Evolutionary conservation across 768 basidiomycete species (phyloP).

Genomic region (Psilocybe azurescens): DNA sequence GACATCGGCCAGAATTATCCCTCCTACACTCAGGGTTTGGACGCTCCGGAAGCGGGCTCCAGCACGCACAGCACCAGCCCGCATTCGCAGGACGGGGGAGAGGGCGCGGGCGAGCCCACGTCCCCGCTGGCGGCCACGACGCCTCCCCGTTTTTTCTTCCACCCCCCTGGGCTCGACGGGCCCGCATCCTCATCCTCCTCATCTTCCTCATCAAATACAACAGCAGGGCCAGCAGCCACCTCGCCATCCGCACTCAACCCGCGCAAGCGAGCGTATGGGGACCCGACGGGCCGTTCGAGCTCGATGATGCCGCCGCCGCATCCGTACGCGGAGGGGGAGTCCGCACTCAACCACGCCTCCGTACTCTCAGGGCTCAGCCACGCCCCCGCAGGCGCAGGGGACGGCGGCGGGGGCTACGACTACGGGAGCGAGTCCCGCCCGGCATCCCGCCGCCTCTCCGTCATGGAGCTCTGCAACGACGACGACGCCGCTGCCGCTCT

Average conservation of each 20-base stretch:
- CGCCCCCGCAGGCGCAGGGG: constrained; percentile 22
- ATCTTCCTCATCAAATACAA: constrained; percentile 28
- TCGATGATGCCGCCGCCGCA: constrained; percentile 30
- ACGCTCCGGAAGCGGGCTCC: constrained; percentile 24
- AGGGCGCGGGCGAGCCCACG: constrained; percentile 15
- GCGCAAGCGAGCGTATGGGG: constrained; percentile 69
- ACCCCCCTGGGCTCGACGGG: constrained; percentile 55
- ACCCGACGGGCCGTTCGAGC: constrained; percentile 52
- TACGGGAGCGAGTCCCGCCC: constrained; percentile 79
- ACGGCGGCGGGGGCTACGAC: constrained; percentile 49
- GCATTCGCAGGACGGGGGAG: background rate
- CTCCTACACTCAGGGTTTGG: constrained; percentile 39
- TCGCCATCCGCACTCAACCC: constrained; percentile 42
- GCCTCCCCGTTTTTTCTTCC: constrained; percentile 80
- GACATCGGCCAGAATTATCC: constrained; percentile 35
- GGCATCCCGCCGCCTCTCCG: constrained; percentile 78
- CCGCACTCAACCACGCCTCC: background rate
- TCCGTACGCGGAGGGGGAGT: constrained; percentile 15
- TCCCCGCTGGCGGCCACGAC: constrained; percentile 43
- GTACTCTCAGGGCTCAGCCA: constrained; percentile 15
- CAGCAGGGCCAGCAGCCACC: constrained; percentile 17
- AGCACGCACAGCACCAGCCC: constrained; percentile 7
- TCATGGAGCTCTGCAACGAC: constrained; percentile 92
- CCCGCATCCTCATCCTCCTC: constrained; percentile 24
- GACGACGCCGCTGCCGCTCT: constrained; percentile 42